These are phyloP conservation scores for Forsythia viridissima DNA, from an alignment of 257 asterid genomes.

Conservation along the genomic window DNA sequence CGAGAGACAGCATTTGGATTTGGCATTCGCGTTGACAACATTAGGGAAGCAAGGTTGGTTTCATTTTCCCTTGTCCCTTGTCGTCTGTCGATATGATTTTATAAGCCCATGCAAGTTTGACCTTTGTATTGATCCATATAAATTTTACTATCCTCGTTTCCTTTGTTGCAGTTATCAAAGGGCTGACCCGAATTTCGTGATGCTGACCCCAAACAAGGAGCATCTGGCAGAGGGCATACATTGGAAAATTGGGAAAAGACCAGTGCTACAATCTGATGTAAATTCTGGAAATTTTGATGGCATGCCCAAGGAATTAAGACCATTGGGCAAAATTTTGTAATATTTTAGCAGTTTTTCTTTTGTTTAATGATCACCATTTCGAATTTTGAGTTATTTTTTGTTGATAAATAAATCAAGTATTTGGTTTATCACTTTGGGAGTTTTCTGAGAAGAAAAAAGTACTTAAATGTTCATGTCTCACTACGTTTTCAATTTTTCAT, in stretches of 20 bases:
- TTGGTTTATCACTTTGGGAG: neutral
- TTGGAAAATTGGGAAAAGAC: conserved; percentile 75
- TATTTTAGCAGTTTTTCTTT: conserved; percentile 1
- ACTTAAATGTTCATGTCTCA: no score
- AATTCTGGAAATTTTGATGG: conserved; percentile 78
- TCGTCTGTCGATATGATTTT: neutral
- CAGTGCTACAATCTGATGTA: conserved; percentile 71
- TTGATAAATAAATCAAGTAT: neutral
- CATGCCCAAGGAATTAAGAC: conserved; percentile 78
- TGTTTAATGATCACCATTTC: neutral
- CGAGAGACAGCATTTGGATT: conserved; percentile 69
- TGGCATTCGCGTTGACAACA: conserved; percentile 71
- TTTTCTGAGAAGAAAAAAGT: no score
- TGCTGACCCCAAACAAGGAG: conserved; percentile 93
- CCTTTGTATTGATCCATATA: neutral
- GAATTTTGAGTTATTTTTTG: neutral
- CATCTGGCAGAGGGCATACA: conserved; percentile 91
- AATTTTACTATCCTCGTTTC: neutral
- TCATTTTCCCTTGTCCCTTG: conserved; percentile 4
- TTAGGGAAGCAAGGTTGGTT: conserved; percentile 84
- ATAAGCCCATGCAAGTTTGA: conserved; percentile 6
- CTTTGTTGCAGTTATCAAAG: conserved; percentile 65
- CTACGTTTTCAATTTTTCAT: no score
- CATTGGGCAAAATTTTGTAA: conserved; percentile 66
- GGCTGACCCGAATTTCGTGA: conserved; percentile 90